phyloP scores from a whole-genome alignment of 371 early-diverging fungal genomes.

The Rhizopus stolonifer region DNA sequence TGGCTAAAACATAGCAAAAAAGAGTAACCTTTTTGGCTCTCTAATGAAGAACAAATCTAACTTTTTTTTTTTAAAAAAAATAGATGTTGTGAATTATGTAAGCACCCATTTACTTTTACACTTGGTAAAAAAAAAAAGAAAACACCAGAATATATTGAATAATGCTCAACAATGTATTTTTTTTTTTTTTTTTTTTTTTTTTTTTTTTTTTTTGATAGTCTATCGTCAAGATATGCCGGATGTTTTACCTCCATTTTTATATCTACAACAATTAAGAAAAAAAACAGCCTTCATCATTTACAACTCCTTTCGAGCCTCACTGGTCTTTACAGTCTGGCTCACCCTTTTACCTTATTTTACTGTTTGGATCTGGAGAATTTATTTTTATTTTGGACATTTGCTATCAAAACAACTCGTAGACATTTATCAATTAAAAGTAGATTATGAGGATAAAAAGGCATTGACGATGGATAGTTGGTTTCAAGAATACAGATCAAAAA shows the following conservation, averaged over 20 bases:
- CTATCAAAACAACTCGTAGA: conserved; percentile 5
- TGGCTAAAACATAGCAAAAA: conserved; percentile 89
- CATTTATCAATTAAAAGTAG: not conserved
- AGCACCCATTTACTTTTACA: conserved; percentile 80
- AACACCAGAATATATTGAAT: conserved; percentile 70
- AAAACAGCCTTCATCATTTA: conserved; percentile 27
- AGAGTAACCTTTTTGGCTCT: conserved; percentile 40
- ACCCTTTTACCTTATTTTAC: conserved; percentile 80
- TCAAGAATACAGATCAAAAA: conserved; percentile 16
- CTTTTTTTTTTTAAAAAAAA: not conserved
- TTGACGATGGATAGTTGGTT: conserved; percentile 1
- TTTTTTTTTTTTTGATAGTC: too few species aligned
- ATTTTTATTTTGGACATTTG: conserved; percentile 66
- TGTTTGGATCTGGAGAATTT: conserved; percentile 59
- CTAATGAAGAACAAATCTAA: not conserved
- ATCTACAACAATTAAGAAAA: conserved; percentile 28
- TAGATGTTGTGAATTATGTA: conserved; percentile 60
- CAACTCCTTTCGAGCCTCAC: conserved; percentile 39
- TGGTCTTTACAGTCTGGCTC: conserved; percentile 81
- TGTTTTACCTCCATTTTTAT: conserved; percentile 58
- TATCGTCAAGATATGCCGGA: conserved; percentile 77
- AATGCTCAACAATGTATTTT: conserved; percentile 74
- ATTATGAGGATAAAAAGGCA: not conserved
- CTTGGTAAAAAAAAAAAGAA: conserved; percentile 81
- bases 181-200: too few species aligned